These are phyloP conservation scores for Phialemonium atrogriseum DNA, from an alignment of 2,329 filamentous ascomycete species.

Conservation along the genomic window DNA sequence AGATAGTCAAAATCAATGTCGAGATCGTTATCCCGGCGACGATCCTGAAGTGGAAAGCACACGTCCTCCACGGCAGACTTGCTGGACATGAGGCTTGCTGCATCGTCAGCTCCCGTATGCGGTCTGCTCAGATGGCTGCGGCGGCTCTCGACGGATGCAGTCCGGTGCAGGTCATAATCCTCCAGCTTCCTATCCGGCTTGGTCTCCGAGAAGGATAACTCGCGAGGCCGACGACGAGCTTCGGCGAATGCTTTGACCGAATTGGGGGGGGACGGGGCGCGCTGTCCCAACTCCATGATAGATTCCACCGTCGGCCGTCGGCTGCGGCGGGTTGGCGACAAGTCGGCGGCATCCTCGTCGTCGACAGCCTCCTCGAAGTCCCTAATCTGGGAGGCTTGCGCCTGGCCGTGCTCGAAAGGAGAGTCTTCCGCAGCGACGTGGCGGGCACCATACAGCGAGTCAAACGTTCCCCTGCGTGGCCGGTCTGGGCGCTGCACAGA, in stretches of 20 bases:
- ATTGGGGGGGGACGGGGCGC: constrained; percentile 82
- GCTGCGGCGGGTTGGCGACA: constrained; percentile 33
- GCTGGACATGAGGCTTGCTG: constrained; percentile 52
- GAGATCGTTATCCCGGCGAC: constrained; percentile 60
- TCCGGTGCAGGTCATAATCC: constrained; percentile 55
- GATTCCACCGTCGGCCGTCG: constrained; percentile 52
- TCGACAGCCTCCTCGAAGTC: constrained; percentile 86
- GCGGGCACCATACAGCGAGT: constrained; percentile 54
- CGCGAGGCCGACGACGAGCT: constrained; percentile 76
- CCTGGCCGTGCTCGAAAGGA: constrained; percentile 23
- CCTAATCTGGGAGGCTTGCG: constrained; percentile 43
- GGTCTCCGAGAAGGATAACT: constrained; percentile 45
- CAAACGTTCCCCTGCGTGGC: constrained; percentile 63
- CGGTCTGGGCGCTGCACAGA: constrained; percentile 53
- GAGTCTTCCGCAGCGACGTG: constrained; percentile 32
- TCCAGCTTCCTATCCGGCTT: constrained; percentile 25
- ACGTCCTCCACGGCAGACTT: constrained; percentile 79
- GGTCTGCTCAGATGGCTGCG: constrained; percentile 49
- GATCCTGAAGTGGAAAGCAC: constrained; percentile 74
- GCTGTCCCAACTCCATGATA: constrained; percentile 44
- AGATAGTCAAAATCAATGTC: constrained; percentile 89
- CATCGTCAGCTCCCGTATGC: constrained; percentile 53
- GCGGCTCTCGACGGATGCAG: constrained; percentile 61
- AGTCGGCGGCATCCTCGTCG: constrained; percentile 51
- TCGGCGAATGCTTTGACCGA: constrained; percentile 97